phyloP scores from a whole-genome alignment of 306 rosid species.

The Cucurbita pepo region DNA sequence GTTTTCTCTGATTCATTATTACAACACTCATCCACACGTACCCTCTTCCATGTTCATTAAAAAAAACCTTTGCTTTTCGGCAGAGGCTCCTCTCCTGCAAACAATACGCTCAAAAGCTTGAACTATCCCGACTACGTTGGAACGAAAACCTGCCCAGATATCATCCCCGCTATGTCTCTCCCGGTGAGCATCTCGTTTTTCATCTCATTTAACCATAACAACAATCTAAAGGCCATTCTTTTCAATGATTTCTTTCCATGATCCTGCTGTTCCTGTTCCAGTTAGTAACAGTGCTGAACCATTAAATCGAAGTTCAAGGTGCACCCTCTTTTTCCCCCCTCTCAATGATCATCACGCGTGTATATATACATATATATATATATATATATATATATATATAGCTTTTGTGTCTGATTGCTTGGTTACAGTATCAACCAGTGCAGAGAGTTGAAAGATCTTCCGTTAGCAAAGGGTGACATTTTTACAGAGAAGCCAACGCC shows the following conservation, averaged over 20 bases:
- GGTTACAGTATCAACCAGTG: slow-evolving; percentile 1
- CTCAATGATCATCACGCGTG: neutral
- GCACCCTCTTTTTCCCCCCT: neutral
- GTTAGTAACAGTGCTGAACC: slow-evolving; percentile 13
- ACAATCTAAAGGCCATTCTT: neutral
- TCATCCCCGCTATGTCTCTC: slow-evolving; percentile 34
- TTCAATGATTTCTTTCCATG: neutral
- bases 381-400: neutral
- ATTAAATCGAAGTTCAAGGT: slow-evolving; percentile 22
- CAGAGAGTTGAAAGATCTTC: neutral
- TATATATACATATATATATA: neutral
- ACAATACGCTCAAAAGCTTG: slow-evolving; percentile 51
- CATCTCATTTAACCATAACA: neutral
- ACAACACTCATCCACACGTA: neutral
- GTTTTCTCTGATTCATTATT: neutral
- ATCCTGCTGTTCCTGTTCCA: neutral
- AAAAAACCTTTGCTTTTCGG: neutral
- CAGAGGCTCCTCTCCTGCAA: slow-evolving; percentile 52
- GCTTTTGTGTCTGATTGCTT: neutral
- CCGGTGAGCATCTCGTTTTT: slow-evolving; percentile 24
- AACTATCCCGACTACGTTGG: slow-evolving; percentile 37
- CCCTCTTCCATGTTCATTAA: neutral
- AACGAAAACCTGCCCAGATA: slow-evolving; percentile 38
- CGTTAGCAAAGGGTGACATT: neutral
- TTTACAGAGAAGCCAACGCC: slow-evolving; percentile 32